Percentiles rank a stretch among this genome's conserved stretches.
Conservation (phyloP, 2,329 filamentous ascomycete genomes). For the Colletotrichum lentis region DNA sequence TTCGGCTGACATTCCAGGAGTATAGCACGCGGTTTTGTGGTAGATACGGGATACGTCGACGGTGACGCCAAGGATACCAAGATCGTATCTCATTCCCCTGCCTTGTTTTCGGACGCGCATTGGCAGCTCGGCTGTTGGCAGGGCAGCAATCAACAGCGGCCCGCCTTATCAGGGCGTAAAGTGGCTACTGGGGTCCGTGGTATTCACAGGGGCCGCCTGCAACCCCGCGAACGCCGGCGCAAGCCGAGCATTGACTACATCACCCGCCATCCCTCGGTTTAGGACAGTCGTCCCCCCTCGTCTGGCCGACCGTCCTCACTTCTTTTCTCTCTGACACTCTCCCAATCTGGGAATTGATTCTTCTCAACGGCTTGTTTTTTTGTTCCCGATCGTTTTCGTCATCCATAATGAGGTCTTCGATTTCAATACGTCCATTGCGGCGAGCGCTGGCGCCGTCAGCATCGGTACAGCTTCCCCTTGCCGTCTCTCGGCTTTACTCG, state of each 20-base stretch:
- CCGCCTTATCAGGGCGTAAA: slow-evolving; percentile 41
- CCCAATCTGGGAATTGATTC: slow-evolving; percentile 10
- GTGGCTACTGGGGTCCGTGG: slow-evolving; percentile 18
- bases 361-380: slow-evolving; percentile 13
- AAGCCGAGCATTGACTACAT: slow-evolving; percentile 40
- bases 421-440: slow-evolving; percentile 31
- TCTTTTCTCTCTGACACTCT: slow-evolving; percentile 13
- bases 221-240: slow-evolving; percentile 40
- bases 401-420: slow-evolving; percentile 31
- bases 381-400: slow-evolving; percentile 6
- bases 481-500: slow-evolving; percentile 54
- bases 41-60: slow-evolving; percentile 2
- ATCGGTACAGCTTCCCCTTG: slow-evolving; percentile 23
- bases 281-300: slow-evolving; percentile 29
- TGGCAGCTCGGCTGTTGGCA: slow-evolving; percentile 48
- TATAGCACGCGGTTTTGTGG: not conserved
- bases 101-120: slow-evolving; percentile 40
- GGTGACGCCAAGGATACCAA: slow-evolving; percentile 35
- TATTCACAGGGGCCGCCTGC: slow-evolving; percentile 27
- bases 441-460: slow-evolving; percentile 34
- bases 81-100: slow-evolving; percentile 27
- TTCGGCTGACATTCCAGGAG: slow-evolving; percentile 19
- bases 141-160: slow-evolving; percentile 50
- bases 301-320: slow-evolving; percentile 19
- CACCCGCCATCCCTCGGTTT: slow-evolving; percentile 34